Conservation (phyloP, 1,139 yeast genomes). For the Blastobotrys malaysiensis region DNA sequence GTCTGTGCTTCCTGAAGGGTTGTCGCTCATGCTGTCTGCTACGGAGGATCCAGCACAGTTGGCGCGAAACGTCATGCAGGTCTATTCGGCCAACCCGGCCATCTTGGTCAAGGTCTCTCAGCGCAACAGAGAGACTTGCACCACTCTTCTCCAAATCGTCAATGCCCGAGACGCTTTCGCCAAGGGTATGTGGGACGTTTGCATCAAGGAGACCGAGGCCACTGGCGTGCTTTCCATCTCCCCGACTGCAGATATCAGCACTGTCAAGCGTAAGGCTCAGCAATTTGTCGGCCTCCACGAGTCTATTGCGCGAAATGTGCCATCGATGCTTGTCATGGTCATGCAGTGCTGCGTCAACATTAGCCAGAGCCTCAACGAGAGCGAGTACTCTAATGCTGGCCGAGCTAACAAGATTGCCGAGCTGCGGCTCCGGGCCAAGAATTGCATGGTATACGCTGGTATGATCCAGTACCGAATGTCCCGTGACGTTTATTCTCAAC, state of each 20-base stretch:
- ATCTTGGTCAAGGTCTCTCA: slow-evolving; percentile 30
- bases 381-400: slow-evolving; percentile 45
- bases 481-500: slow-evolving; percentile 72
- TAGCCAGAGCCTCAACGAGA: slow-evolving; percentile 44
- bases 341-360: slow-evolving; percentile 73
- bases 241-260: slow-evolving; percentile 41
- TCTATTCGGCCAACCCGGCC: slow-evolving; percentile 32
- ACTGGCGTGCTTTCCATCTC: slow-evolving; percentile 65
- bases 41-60: slow-evolving; percentile 38
- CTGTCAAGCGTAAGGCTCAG: slow-evolving; percentile 50
- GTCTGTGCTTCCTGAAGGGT: slow-evolving; percentile 21
- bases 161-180: slow-evolving; percentile 60
- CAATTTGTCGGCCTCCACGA: slow-evolving; percentile 60
- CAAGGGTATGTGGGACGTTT: slow-evolving; percentile 54
- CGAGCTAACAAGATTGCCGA: slow-evolving; percentile 52
- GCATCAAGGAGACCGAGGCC: slow-evolving; percentile 49
- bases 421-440: slow-evolving; percentile 65
- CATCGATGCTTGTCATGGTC: slow-evolving; percentile 70
- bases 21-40: slow-evolving; percentile 29
- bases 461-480: slow-evolving; percentile 96
- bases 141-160: slow-evolving; percentile 58
- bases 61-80: slow-evolving; percentile 37
- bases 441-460: slow-evolving; percentile 93
- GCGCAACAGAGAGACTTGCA: slow-evolving; percentile 50
- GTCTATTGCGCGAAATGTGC: slow-evolving; percentile 70